These are phyloP conservation scores for Immersiporthe knoxdaviesiana DNA, from an alignment of 2,329 filamentous ascomycete genomes.

Conservation along the genomic window DNA sequence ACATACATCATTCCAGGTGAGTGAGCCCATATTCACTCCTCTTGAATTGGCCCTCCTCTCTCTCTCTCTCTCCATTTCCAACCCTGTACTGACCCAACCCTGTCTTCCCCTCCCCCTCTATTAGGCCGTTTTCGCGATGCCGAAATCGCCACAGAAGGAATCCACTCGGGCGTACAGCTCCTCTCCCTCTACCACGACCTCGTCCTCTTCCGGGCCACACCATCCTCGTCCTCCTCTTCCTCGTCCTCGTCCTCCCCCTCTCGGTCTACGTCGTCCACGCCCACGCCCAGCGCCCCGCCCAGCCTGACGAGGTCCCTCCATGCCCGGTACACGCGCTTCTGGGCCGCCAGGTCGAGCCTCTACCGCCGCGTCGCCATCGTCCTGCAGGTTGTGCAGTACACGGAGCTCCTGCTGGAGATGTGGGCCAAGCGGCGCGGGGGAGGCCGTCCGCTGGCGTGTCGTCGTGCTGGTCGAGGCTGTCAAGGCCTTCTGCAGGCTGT, in stretches of 20 bases:
- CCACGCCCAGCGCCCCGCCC: conserved; percentile 55
- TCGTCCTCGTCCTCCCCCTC: conserved; percentile 54
- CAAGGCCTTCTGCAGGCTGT: conserved; percentile 81
- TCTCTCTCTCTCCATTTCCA: too few relatives aligned
- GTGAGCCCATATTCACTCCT: conserved; percentile 20
- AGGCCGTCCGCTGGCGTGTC: conserved; percentile 81
- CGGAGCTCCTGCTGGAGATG: conserved; percentile 97
- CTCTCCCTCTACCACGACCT: conserved; percentile 92
- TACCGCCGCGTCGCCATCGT: conserved; percentile 83
- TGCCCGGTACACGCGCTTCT: conserved; percentile 69
- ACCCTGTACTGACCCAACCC: not conserved
- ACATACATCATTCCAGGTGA: conserved; percentile 93
- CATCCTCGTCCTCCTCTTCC: conserved; percentile 49
- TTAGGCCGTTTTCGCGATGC: conserved; percentile 84
- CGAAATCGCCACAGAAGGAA: conserved; percentile 90
- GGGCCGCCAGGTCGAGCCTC: conserved; percentile 64
- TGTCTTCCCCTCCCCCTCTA: not conserved
- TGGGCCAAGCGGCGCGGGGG: conserved; percentile 82
- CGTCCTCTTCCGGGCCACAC: conserved; percentile 65
- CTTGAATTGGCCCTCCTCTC: not conserved
- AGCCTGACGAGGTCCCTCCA: conserved; percentile 62
- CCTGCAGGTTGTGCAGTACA: conserved; percentile 90
- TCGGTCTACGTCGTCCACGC: too few relatives aligned
- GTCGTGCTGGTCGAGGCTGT: conserved; percentile 82
- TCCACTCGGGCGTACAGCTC: conserved; percentile 86